Evolutionary conservation across 192 early-diverging fungal genomes (phyloP).

Genomic region (Backusella luteola): DNA sequence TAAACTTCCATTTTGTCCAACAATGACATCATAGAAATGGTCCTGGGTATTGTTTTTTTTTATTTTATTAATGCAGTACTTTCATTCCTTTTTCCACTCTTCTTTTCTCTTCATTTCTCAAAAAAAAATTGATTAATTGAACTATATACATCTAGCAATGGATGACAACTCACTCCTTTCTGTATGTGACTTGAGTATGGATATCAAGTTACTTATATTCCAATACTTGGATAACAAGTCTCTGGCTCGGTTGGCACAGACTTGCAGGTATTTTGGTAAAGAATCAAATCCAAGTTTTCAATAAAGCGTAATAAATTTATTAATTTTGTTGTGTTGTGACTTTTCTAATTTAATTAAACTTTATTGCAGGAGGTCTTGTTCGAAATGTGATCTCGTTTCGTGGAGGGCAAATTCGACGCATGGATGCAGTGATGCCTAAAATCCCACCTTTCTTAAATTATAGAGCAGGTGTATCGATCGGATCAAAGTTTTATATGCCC

Average conservation of each 20-base stretch:
- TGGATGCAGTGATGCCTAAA: neutral
- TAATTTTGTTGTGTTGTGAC: neutral
- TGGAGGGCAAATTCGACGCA: neutral
- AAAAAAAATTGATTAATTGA: neutral
- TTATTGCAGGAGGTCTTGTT: conserved; percentile 1
- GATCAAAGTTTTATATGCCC: conserved; percentile 27
- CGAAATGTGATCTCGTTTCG: conserved; percentile 10
- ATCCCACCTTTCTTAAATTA: conserved; percentile 10
- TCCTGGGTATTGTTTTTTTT: neutral
- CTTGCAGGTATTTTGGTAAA: conserved; percentile 15
- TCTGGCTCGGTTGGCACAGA: conserved; percentile 1
- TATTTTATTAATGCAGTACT: neutral
- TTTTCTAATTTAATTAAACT: neutral
- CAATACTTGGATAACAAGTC: conserved; percentile 12
- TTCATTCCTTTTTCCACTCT: neutral
- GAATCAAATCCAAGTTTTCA: neutral
- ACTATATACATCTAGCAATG: neutral
- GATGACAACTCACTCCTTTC: neutral
- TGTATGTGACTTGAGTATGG: conserved; percentile 14
- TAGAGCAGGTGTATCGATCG: conserved; percentile 19
- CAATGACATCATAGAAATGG: neutral
- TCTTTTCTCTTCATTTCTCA: neutral
- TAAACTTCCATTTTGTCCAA: neutral
- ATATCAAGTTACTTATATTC: conserved; percentile 8
- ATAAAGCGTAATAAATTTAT: neutral